These are phyloP conservation scores for Stentor roeselii DNA, from an alignment of 73 alveolate species.

Conservation along the genomic window DNA sequence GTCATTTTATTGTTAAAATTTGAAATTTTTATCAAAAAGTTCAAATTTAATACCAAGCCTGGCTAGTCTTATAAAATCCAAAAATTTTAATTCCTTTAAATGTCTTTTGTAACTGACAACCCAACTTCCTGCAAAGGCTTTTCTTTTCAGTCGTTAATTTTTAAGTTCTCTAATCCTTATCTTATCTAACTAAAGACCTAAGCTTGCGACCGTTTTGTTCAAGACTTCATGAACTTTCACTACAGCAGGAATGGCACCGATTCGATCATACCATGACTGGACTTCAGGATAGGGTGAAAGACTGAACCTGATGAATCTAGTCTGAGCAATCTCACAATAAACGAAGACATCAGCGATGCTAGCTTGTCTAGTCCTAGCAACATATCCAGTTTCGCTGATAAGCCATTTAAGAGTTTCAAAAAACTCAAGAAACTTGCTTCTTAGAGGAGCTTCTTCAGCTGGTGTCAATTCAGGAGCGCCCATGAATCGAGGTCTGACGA, in stretches of 20 bases:
- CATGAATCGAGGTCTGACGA: background rate
- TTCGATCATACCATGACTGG: background rate
- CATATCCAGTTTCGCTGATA: background rate
- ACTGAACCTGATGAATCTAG: no score
- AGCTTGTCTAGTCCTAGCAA: background rate
- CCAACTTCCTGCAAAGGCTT: no score
- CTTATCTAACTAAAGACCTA: background rate
- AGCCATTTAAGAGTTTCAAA: background rate
- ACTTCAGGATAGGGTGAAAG: background rate
- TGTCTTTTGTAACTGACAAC: no score
- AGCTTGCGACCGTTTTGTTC: background rate
- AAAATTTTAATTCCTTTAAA: no score
- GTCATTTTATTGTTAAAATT: no score
- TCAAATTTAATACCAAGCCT: no score
- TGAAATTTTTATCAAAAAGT: no score
- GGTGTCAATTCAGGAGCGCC: background rate
- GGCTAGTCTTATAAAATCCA: no score
- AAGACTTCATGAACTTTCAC: background rate
- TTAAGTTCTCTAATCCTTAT: no score
- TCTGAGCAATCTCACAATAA: conserved; percentile 1
- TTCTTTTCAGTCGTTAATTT: no score
- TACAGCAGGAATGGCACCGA: background rate
- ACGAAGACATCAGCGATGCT: background rate
- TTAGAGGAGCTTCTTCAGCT: background rate
- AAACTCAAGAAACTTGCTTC: background rate